A percentile compares a stretch with the other conserved stretches of the same genome.
Evolutionary conservation across 805 yeast genomes (phyloP).

Genomic region (Saccharomyces paradoxus): DNA sequence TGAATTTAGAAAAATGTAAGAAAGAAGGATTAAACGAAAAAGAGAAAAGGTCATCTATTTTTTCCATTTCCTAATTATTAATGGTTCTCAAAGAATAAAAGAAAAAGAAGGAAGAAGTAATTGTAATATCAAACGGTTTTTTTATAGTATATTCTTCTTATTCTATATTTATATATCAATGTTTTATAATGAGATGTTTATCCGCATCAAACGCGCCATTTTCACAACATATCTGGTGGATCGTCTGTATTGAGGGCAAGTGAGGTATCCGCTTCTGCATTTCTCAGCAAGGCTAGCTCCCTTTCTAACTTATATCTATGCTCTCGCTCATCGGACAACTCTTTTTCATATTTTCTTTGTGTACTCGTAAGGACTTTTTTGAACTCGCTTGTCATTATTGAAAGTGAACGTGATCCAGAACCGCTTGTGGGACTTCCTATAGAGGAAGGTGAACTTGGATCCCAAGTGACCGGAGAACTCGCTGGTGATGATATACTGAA

Average conservation of each 20-base stretch:
- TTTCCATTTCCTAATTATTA: background rate
- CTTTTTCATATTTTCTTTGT: constrained; percentile 53
- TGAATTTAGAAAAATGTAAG: constrained; percentile 76
- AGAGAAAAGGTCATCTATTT: too few species aligned
- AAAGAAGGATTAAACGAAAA: background rate
- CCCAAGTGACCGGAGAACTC: constrained; percentile 9
- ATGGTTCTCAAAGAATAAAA: background rate
- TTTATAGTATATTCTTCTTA: background rate
- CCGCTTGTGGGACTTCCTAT: constrained; percentile 12
- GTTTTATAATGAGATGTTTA: background rate
- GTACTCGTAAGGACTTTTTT: constrained; percentile 55
- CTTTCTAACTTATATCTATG: constrained; percentile 40
- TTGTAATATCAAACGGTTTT: background rate
- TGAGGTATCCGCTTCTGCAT: constrained; percentile 2
- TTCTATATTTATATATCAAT: background rate
- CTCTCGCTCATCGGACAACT: constrained; percentile 48
- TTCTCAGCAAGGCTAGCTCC: constrained; percentile 25
- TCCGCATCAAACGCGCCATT: background rate
- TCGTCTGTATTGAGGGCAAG: background rate
- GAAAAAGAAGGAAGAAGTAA: background rate
- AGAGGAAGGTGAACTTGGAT: constrained; percentile 9
- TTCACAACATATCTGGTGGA: background rate
- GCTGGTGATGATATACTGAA: constrained; percentile 35
- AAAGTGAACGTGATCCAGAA: constrained; percentile 34
- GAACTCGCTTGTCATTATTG: constrained; percentile 60